A percentile compares a stretch with the other conserved stretches of the same genome.
Evolutionary conservation across 2,329 filamentous ascomycete species (phyloP).

Genomic region (Fusarium equiseti): DNA sequence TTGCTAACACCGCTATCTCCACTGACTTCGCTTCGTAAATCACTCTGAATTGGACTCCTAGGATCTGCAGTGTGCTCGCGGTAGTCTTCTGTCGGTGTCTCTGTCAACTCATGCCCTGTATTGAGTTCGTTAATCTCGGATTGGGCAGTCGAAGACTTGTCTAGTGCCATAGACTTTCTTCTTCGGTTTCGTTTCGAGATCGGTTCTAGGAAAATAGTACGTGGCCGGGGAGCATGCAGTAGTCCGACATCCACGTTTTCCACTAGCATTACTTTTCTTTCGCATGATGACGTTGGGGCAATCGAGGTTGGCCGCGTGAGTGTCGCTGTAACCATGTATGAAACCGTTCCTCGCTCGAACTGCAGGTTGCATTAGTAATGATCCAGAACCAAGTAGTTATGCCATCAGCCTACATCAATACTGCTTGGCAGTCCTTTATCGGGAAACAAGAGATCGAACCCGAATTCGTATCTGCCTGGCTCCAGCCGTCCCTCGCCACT

Average conservation of each 20-base stretch:
- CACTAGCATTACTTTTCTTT: constrained; percentile 81
- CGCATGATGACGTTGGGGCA: constrained; percentile 81
- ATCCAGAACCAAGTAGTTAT: not conserved
- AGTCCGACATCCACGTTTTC: constrained; percentile 88
- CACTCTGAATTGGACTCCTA: constrained; percentile 61
- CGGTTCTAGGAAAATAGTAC: constrained; percentile 88
- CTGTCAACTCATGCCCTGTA: constrained; percentile 54
- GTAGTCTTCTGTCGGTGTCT: constrained; percentile 57
- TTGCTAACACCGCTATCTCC: constrained; percentile 77
- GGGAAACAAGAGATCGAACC: constrained; percentile 79
- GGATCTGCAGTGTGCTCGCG: constrained; percentile 53
- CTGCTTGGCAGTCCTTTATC: constrained; percentile 83
- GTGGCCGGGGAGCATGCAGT: constrained; percentile 78
- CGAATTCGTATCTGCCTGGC: constrained; percentile 82
- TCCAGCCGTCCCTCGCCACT: constrained; percentile 83
- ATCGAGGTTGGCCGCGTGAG: constrained; percentile 91
- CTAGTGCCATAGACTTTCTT: constrained; percentile 65
- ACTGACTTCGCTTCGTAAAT: constrained; percentile 76
- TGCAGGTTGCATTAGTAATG: constrained; percentile 54
- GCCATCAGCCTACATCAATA: constrained; percentile 79
- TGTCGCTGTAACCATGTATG: constrained; percentile 90
- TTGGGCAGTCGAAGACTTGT: constrained; percentile 58
- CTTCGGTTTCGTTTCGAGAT: constrained; percentile 77
- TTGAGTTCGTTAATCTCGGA: constrained; percentile 55
- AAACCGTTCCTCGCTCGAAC: constrained; percentile 95